A percentile compares a stretch with the other conserved stretches of the same genome.
Evolutionary conservation across 78 protist species (phyloP).

Genomic region (Isochrysis galbana): DNA sequence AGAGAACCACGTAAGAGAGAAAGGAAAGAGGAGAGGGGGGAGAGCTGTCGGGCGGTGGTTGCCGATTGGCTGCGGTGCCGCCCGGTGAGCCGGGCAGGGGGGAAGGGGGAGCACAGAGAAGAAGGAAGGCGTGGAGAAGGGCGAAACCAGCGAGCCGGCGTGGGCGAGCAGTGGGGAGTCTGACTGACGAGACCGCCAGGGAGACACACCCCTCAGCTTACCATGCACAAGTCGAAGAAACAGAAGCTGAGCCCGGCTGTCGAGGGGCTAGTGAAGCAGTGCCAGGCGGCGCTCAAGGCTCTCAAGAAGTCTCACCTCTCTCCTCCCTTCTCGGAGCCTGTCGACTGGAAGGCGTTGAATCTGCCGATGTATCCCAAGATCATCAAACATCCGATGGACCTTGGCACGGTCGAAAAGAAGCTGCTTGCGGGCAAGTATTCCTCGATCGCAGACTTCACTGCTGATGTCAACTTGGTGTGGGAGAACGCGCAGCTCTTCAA

Average conservation of each 20-base stretch:
- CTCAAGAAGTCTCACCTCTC: not conserved
- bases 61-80: too few relatives aligned
- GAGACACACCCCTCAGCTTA: too few relatives aligned
- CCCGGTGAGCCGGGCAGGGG: too few relatives aligned
- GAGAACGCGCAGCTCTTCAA: conserved; percentile 18
- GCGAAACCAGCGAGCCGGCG: too few relatives aligned
- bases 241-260: not conserved
- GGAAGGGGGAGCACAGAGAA: too few relatives aligned
- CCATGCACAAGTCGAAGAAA: not conserved
- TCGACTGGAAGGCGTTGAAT: conserved; percentile 32
- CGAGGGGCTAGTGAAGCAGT: not conserved
- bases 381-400: conserved; percentile 69
- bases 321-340: conserved; percentile 51
- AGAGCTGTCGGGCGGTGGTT: too few relatives aligned
- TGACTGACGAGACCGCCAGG: too few relatives aligned
- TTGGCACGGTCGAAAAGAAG: conserved; percentile 36
- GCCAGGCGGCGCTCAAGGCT: not conserved
- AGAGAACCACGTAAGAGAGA: too few relatives aligned
- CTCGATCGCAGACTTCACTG: not conserved
- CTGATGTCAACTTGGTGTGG: not conserved
- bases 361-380: conserved; percentile 42
- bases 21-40: too few relatives aligned
- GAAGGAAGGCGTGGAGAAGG: too few relatives aligned
- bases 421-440: not conserved
- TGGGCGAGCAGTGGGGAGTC: too few relatives aligned